Evolutionary conservation across 768 basidiomycete genomes (phyloP), one percentile per base, ranked within the genome.

Genomic region (Stropharia rugosoannulata): DNA sequence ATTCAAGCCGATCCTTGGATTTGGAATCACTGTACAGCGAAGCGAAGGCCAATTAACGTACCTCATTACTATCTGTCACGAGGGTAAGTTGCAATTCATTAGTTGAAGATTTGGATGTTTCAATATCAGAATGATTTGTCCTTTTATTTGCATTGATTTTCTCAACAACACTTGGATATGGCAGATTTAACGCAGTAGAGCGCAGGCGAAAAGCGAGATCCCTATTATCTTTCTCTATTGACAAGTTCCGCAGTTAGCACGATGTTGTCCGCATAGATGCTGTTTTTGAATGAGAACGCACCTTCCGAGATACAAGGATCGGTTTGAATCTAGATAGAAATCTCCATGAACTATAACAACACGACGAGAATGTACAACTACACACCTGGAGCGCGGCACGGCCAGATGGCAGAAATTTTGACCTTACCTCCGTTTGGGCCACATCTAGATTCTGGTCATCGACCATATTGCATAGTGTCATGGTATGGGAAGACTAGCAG

Each of bases 251-350:
- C 36, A 46, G 59, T 63, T 59, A 63, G 59, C 52, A 59, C 59
- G 45, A 19, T 48, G 37, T 42, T 59, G 50, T 48, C 57, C 59
- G 55, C 55, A 46, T 50, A 36, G 40, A 54, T 43, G 50, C 51
- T 40, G 36, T 39, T 37, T 22, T 29, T 44, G 39, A 49, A 37
- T 43, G 53, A 39, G 43, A 53, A 55, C 57, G 49, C 41, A 62
- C 61, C 61, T 62, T 62, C 58, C 51, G 58, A 55, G 52, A 53
- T 54, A 59, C 49, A 45, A 55, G 46, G 50, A 45, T 19, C 52
- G 55, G 41, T 41, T 51, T 40, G 54, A 50, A 63, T 63, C 62
- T 63, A 57, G 59, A 60, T 63, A 49, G 53, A 57, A 55, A 63
- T 59, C 57, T 57, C 59, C 62, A 54, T 63, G 48, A 60, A 49